These are phyloP conservation scores for Epichloe amarillans DNA, from an alignment of 2,329 filamentous ascomycete genomes.

Conservation along the genomic window DNA sequence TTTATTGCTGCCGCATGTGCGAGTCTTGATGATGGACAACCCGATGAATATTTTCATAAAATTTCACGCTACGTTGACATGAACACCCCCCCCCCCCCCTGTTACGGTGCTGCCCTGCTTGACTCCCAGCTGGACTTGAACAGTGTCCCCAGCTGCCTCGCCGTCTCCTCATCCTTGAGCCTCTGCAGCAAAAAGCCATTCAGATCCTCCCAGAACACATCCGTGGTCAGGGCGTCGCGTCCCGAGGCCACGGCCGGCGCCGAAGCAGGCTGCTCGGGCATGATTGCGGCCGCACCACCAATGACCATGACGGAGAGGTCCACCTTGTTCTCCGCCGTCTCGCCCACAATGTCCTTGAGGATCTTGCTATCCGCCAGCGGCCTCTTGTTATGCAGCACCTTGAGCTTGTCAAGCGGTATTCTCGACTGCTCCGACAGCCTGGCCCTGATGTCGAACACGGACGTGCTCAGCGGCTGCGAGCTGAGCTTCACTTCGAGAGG, in stretches of 20 bases:
- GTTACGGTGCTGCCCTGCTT: constrained; percentile 20
- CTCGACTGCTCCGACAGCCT: constrained; percentile 49
- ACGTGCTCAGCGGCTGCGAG: constrained; percentile 52
- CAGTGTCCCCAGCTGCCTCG: constrained; percentile 47
- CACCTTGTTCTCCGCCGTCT: constrained; percentile 30
- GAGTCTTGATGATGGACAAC: neutral
- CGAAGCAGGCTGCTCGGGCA: constrained; percentile 25
- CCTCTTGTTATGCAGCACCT: constrained; percentile 77
- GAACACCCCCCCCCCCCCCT: too few relatives aligned
- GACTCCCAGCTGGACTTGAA: constrained; percentile 63
- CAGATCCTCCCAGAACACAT: constrained; percentile 79
- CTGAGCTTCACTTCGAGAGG: constrained; percentile 54
- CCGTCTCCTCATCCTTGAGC: constrained; percentile 55
- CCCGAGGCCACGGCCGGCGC: constrained; percentile 23
- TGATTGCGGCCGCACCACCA: constrained; percentile 45
- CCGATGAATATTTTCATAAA: neutral
- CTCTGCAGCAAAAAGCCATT: constrained; percentile 68
- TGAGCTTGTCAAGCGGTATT: constrained; percentile 65
- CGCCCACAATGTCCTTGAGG: constrained; percentile 56
- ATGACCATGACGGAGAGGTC: constrained; percentile 86
- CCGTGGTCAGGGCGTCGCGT: constrained; percentile 50
- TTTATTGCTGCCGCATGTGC: neutral
- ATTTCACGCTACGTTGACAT: neutral
- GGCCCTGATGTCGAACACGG: constrained; percentile 65
- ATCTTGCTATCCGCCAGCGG: constrained; percentile 67